Evolutionary conservation across 768 basidiomycete genomes (phyloP).

Genomic region (Termitomyces titanicus): DNA sequence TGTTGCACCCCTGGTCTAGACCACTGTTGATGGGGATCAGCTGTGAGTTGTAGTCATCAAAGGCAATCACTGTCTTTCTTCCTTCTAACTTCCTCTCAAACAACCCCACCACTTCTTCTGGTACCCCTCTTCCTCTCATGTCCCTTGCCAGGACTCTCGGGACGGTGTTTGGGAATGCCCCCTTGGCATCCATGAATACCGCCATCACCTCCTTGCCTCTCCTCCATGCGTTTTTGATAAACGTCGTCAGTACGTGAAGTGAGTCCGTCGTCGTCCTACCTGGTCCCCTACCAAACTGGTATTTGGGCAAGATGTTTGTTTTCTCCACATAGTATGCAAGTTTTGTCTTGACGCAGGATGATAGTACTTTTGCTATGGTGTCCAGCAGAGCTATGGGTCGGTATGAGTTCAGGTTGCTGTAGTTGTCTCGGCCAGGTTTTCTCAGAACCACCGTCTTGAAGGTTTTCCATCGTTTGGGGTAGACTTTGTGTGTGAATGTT

Average conservation of each 20-base stretch:
- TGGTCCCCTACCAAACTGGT: slow-evolving; percentile 27
- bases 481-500: slow-evolving; percentile 20
- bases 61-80: not conserved
- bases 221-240: slow-evolving; percentile 34
- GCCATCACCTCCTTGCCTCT: slow-evolving; percentile 23
- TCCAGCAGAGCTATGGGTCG: slow-evolving; percentile 31
- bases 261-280: slow-evolving; percentile 27
- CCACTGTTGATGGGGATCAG: not conserved
- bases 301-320: slow-evolving; percentile 15
- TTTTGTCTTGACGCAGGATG: slow-evolving; percentile 15
- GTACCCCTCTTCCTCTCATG: slow-evolving; percentile 21
- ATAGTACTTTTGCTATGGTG: slow-evolving; percentile 16
- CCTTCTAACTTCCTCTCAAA: slow-evolving; percentile 2
- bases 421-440: slow-evolving; percentile 33
- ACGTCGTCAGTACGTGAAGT: slow-evolving; percentile 24
- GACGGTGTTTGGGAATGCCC: slow-evolving; percentile 32
- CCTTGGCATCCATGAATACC: slow-evolving; percentile 35
- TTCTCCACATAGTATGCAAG: slow-evolving; percentile 12
- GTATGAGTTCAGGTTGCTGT: slow-evolving; percentile 27
- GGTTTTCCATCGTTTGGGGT: slow-evolving; percentile 22
- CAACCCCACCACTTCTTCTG: slow-evolving; percentile 17
- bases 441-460: slow-evolving; percentile 26
- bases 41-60: not conserved
- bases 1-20: slow-evolving; percentile 4
- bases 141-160: slow-evolving; percentile 21